Evolutionary conservation across 371 early-diverging fungal genomes (phyloP).

Genomic region (Coelomomyces lativittatus): DNA sequence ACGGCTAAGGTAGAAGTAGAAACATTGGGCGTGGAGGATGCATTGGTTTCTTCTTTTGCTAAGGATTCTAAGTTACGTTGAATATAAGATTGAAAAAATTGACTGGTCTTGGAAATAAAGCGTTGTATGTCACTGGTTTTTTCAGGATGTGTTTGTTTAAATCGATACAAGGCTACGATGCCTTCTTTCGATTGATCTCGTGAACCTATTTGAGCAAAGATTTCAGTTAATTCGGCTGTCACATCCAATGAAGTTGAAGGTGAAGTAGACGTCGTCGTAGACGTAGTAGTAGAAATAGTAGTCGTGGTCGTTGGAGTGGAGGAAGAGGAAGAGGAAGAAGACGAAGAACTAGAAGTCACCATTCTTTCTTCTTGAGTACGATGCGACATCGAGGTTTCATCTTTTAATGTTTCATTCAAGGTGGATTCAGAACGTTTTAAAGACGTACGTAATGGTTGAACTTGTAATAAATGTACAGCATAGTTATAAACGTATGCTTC

Average conservation of each 20-base stretch:
- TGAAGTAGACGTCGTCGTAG: too few species aligned
- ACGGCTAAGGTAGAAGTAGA: too few species aligned
- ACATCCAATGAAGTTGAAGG: too few species aligned
- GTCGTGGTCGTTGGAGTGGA: background rate
- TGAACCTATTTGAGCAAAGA: conserved; percentile 54
- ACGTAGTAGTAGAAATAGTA: too few species aligned
- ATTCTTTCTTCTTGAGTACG: conserved; percentile 7
- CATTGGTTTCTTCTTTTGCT: background rate
- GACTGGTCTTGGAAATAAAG: conserved; percentile 40
- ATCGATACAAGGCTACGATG: conserved; percentile 52
- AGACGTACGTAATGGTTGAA: too few species aligned
- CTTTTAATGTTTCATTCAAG: conserved; percentile 16
- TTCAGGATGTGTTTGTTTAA: conserved; percentile 48
- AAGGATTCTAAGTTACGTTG: conserved; percentile 11
- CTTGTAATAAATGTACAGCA: conserved; percentile 48
- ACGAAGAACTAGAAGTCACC: background rate
- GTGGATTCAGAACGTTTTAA: too few species aligned
- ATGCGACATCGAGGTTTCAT: conserved; percentile 6
- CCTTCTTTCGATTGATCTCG: conserved; percentile 57
- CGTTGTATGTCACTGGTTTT: conserved; percentile 43
- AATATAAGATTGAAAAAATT: conserved; percentile 62
- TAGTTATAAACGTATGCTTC: conserved; percentile 48
- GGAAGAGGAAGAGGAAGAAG: background rate
- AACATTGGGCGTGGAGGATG: too few species aligned
- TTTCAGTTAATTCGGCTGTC: too few species aligned